Conservation (phyloP, 148 eudicot genomes). For the Silene uniflora region DNA sequence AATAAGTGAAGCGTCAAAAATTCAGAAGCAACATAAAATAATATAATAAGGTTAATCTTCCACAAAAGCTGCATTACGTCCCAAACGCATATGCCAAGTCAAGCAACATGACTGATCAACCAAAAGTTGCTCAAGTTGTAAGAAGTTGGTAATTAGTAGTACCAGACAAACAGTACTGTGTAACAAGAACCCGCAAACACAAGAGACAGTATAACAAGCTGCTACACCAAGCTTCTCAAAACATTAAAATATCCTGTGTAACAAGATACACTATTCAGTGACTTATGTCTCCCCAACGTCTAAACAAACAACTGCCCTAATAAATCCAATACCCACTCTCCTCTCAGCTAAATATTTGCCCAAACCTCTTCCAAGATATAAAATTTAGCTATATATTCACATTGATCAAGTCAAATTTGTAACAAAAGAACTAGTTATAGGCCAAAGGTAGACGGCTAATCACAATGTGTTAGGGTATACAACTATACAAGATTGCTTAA, state of each 20-base stretch:
- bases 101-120: neutral
- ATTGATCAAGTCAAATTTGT: neutral
- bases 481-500: neutral
- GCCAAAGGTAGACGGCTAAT: neutral
- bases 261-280: neutral
- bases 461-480: neutral
- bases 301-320: neutral
- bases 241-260: neutral
- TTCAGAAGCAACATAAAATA: neutral
- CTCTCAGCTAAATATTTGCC: neutral
- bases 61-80: neutral
- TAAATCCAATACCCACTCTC: neutral
- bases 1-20: neutral
- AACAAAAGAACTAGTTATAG: neutral
- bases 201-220: neutral
- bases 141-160: neutral
- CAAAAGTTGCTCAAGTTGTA: neutral
- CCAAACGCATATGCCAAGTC: neutral
- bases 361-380: neutral
- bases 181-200: neutral
- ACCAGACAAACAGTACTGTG: neutral
- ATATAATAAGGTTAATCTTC: neutral
- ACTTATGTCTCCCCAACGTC: neutral
- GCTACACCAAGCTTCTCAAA: neutral
- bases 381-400: neutral